Conservation (phyloP, 495 filamentous ascomycete genomes). For the Aspergillus coremiiformis region DNA sequence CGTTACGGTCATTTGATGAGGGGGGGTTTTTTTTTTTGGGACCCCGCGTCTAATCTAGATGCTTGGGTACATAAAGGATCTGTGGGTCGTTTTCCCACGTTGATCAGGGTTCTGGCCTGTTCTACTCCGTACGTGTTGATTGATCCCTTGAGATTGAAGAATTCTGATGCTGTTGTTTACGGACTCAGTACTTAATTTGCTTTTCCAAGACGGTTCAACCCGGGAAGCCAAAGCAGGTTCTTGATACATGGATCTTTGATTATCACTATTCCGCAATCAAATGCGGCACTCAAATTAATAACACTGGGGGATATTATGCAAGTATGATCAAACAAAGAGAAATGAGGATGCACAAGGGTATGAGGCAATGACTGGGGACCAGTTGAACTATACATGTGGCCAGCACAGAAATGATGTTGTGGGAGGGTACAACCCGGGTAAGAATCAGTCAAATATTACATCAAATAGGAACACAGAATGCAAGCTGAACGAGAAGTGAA, state of each 20-base stretch:
- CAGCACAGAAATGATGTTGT: constrained; percentile 17
- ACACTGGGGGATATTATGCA: constrained; percentile 18
- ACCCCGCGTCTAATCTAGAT: too few species aligned
- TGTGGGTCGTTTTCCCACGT: too few species aligned
- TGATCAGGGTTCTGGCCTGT: too few species aligned
- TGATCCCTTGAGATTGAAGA: too few species aligned
- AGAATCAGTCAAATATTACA: constrained; percentile 15
- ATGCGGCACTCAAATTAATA: constrained; percentile 13
- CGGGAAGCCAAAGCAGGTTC: neutral
- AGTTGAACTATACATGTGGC: constrained; percentile 26
- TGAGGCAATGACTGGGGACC: constrained; percentile 24
- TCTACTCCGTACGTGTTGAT: too few species aligned
- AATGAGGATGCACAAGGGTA: constrained; percentile 21
- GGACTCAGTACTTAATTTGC: too few species aligned
- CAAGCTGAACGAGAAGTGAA: constrained; percentile 17
- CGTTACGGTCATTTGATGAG: too few species aligned
- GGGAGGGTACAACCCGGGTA: constrained; percentile 6
- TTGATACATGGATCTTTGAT: constrained; percentile 6
- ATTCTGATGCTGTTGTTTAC: neutral
- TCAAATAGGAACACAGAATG: constrained; percentile 17
- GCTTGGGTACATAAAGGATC: too few species aligned
- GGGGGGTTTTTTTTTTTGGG: too few species aligned
- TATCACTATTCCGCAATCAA: constrained; percentile 17
- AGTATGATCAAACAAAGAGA: constrained; percentile 14
- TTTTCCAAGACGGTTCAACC: too few species aligned